Percentiles rank a stretch among this genome's conserved stretches.
phyloP scores from a whole-genome alignment of 306 rosid genomes.

The Quercus dentata region DNA sequence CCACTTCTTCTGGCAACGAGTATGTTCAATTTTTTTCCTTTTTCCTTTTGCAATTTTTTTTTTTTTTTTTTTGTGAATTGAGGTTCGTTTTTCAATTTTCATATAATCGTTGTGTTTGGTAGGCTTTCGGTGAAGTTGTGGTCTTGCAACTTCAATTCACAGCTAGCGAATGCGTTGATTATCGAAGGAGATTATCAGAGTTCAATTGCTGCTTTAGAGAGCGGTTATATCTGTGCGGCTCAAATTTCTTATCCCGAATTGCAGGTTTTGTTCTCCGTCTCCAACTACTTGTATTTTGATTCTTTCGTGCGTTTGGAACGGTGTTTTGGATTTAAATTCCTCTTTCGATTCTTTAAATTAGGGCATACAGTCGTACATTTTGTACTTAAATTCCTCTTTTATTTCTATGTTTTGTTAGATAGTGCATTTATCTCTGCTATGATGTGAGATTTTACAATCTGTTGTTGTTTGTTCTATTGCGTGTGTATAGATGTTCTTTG shows the following conservation, averaged over 20 bases:
- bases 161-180: constrained; percentile 89
- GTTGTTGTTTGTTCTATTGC: constrained; percentile 20
- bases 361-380: too few relatives aligned
- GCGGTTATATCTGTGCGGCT: constrained; percentile 67
- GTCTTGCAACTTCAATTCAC: constrained; percentile 96
- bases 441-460: too few relatives aligned
- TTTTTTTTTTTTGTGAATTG: not conserved
- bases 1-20: constrained; percentile 59
- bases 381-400: not conserved
- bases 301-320: too few relatives aligned
- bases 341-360: too few relatives aligned
- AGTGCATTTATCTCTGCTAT: too few relatives aligned
- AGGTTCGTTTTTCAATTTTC: not conserved
- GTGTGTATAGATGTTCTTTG: constrained; percentile 85
- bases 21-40: constrained; percentile 27
- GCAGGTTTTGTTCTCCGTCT: constrained; percentile 40
- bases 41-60: not conserved
- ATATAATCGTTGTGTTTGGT: constrained; percentile 17
- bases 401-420: not conserved
- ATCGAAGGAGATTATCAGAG: constrained; percentile 86
- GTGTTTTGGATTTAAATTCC: too few relatives aligned
- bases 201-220: constrained; percentile 69
- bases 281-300: not conserved
- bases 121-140: constrained; percentile 82
- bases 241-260: constrained; percentile 72